Conservation (phyloP, 371 early-diverging fungal genomes). For the Syncephalastrum sp. region DNA sequence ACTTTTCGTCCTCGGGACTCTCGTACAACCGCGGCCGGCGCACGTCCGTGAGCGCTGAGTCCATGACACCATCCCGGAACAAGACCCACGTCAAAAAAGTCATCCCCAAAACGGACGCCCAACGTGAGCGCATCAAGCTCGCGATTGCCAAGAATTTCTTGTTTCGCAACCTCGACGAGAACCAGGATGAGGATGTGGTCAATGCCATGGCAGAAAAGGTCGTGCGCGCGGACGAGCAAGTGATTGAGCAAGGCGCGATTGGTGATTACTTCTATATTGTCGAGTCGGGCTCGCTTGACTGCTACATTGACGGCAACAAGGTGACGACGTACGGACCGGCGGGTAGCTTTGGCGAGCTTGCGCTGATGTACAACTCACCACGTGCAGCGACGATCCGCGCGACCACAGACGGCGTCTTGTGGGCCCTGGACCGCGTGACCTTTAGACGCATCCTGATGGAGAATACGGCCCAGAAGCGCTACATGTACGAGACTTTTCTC, state of each 20-base stretch:
- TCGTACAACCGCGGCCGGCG: slow-evolving; percentile 54
- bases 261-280: slow-evolving; percentile 98
- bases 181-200: slow-evolving; percentile 92
- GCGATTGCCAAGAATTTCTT: slow-evolving; percentile 88
- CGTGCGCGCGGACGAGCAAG: slow-evolving; percentile 65
- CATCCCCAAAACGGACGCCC: slow-evolving; percentile 87
- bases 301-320: slow-evolving; percentile 41
- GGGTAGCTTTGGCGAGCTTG: slow-evolving; percentile 79
- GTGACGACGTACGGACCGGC: too few relatives aligned
- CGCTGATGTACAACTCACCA: slow-evolving; percentile 96
- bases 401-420: slow-evolving; percentile 77
- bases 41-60: slow-evolving; percentile 94
- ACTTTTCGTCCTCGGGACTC: slow-evolving; percentile 7
- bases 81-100: slow-evolving; percentile 84
- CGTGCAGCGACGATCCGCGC: slow-evolving; percentile 93
- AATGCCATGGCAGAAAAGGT: slow-evolving; percentile 96
- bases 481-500: slow-evolving; percentile 90
- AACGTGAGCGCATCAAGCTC: slow-evolving; percentile 76
- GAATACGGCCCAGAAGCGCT: slow-evolving; percentile 83
- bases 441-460: slow-evolving; percentile 93
- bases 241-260: slow-evolving; percentile 94
- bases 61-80: slow-evolving; percentile 83
- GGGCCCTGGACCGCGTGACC: slow-evolving; percentile 94
- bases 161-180: slow-evolving; percentile 92
- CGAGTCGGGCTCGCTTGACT: slow-evolving; percentile 92